These are phyloP conservation scores for Colletotrichum spinosum DNA, from an alignment of 2,329 filamentous ascomycete genomes.

Conservation along the genomic window DNA sequence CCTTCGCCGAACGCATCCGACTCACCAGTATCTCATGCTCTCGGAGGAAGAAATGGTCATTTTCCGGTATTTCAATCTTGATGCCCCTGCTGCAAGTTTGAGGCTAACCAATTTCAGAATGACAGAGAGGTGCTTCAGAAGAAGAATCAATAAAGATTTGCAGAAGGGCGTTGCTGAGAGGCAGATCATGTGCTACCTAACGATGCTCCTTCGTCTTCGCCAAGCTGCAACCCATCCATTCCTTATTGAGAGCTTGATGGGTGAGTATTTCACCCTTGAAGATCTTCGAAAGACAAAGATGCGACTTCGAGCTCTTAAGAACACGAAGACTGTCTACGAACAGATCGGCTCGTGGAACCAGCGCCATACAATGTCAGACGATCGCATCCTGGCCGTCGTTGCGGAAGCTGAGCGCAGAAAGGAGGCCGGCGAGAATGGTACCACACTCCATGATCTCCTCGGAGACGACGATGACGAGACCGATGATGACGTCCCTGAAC, in stretches of 20 bases:
- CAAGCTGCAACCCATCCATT: conserved; percentile 45
- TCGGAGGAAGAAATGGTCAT: conserved; percentile 43
- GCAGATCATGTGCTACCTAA: neutral
- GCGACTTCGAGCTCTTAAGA: neutral
- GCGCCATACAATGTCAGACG: neutral
- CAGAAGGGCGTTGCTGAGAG: neutral
- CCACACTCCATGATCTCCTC: neutral
- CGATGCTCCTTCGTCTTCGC: conserved; percentile 25
- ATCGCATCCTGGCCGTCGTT: neutral
- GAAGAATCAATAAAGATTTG: neutral
- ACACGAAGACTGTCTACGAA: neutral
- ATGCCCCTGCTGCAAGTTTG: too few species aligned
- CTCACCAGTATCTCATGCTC: conserved; percentile 42
- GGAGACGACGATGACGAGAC: neutral
- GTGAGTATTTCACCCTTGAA: neutral
- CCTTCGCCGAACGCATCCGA: conserved; percentile 36
- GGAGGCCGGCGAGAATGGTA: neutral
- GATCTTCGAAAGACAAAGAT: neutral
- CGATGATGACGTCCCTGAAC: too few species aligned
- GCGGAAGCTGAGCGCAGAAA: neutral
- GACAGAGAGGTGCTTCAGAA: conserved; percentile 17
- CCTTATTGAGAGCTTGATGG: conserved; percentile 41
- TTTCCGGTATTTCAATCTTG: conserved; percentile 38
- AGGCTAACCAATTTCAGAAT: neutral
- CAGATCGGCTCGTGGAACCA: conserved; percentile 27